Conservation (phyloP, 148 eudicot genomes). For the Euryodendron excelsum region DNA sequence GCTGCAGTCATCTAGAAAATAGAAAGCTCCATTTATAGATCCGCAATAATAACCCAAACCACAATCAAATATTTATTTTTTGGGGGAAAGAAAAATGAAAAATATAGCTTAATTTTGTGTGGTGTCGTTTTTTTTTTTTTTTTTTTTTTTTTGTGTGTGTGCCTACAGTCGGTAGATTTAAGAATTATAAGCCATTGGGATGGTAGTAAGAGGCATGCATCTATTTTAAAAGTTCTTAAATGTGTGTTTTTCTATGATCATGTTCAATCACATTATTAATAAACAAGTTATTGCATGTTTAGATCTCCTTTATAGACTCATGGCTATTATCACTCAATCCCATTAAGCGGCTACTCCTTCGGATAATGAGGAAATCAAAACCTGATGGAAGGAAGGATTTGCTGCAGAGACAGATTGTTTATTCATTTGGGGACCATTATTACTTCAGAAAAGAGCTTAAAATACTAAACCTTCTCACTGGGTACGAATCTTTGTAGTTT, state of each 20-base stretch:
- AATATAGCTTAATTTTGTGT: too few species aligned
- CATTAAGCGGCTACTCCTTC: constrained; percentile 65
- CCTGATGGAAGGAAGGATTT: constrained; percentile 38
- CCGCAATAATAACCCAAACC: too few species aligned
- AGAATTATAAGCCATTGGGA: background rate
- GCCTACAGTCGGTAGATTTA: background rate
- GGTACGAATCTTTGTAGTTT: constrained; percentile 41
- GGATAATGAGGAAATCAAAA: constrained; percentile 76
- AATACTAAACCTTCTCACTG: constrained; percentile 85
- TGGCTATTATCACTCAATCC: constrained; percentile 68
- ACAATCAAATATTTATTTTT: too few species aligned
- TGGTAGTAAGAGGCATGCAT: background rate
- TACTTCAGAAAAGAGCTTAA: constrained; percentile 89
- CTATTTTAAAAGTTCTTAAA: too few species aligned
- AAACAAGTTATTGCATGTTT: constrained; percentile 10
- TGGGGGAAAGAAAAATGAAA: too few species aligned
- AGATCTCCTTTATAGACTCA: constrained; percentile 87
- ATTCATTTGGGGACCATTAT: constrained; percentile 92
- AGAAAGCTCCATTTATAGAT: too few species aligned
- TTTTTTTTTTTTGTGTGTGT: too few species aligned
- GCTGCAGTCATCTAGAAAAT: too few species aligned
- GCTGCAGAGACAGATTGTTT: constrained; percentile 65
- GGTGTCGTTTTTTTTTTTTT: too few species aligned
- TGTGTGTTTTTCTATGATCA: too few species aligned
- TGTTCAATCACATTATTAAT: background rate